Evolutionary conservation across 2,329 filamentous ascomycete genomes (phyloP).

Genomic region (Colletotrichum navitas): DNA sequence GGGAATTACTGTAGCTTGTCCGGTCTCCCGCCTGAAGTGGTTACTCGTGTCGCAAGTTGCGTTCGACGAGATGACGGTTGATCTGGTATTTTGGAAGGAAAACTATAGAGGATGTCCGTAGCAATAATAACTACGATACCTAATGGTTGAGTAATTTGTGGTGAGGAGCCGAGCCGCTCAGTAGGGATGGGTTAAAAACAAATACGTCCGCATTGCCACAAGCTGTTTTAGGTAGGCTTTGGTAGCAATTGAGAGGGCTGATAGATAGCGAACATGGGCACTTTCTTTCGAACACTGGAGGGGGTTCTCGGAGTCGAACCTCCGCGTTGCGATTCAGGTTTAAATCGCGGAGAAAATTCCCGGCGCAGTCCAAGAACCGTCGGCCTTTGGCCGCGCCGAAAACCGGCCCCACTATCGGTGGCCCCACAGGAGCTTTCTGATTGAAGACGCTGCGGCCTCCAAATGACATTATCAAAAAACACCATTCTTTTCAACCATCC

Average conservation of each 20-base stretch:
- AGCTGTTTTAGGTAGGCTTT: neutral
- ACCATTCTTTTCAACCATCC: neutral
- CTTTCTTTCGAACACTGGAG: neutral
- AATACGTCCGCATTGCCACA: neutral
- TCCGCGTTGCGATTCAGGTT: neutral
- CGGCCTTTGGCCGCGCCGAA: constrained; percentile 20
- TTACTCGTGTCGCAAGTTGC: no score
- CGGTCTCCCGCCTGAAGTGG: neutral
- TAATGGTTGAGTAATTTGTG: neutral
- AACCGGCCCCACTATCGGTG: constrained; percentile 27
- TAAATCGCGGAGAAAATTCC: no score
- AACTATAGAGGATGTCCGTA: neutral
- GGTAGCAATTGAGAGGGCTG: neutral
- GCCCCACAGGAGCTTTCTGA: constrained; percentile 35
- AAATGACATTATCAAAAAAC: constrained; percentile 30
- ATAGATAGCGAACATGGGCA: neutral
- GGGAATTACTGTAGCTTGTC: neutral
- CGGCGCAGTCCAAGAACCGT: neutral
- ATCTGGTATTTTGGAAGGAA: rapidly evolving
- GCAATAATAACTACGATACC: neutral
- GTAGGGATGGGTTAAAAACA: neutral
- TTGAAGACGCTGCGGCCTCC: constrained; percentile 27
- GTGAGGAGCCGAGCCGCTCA: neutral
- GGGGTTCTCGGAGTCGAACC: neutral
- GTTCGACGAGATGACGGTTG: neutral